Evolutionary conservation across 192 early-diverging fungal genomes (phyloP), one percentile per base, ranked within the genome.

Genomic region (Dissophora ornata): DNA sequence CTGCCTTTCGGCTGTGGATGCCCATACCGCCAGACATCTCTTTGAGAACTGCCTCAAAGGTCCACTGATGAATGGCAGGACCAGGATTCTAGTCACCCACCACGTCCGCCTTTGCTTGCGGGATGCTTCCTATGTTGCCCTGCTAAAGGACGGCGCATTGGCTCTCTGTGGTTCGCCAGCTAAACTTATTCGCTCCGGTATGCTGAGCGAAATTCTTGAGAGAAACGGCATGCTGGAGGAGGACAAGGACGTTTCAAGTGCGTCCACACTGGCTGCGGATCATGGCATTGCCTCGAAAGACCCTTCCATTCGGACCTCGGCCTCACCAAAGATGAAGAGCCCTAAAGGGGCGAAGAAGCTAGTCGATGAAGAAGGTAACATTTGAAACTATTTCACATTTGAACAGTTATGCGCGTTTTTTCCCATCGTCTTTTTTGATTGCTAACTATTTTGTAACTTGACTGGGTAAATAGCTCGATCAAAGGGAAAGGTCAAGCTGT

Each of bases 1-100:
- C 75, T 91, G 88, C 42, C 84, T 98, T 25, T 92, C 91, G 1
- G 96, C 96, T 7, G 95, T 98, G 0, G 98, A 99, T 69, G 89
- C 83, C 12, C 77, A 87, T 8, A 91, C 84, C 3, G 96, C 92
- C 15, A 80, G 85, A 26, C 91, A 94, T 61, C 79, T 99, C 33
- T 88, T 94, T 45, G 83, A 89, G 8, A 80, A 90, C 29, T 95
- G 93, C 55, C 71, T 97, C 28, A 84, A 89, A 28, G 85, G 87
- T 4, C 89, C 89, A 19, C 69, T 95, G 22, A 79, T 99, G 85
- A 71, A 67, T 9, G 87, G 89, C 26, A 85, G 94, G 11, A 99
- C 97, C 2, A 63, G 91, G 6, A 84, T 99, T 30, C 80, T 98
- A n/a, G 95, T 96, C 18, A 94, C 96, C 0, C 94, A 98, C 67